Percentiles rank a stretch among this genome's conserved stretches.
These are phyloP conservation scores for Termitomyces sp. DNA, from an alignment of 768 basidiomycete species.

Conservation along the genomic window DNA sequence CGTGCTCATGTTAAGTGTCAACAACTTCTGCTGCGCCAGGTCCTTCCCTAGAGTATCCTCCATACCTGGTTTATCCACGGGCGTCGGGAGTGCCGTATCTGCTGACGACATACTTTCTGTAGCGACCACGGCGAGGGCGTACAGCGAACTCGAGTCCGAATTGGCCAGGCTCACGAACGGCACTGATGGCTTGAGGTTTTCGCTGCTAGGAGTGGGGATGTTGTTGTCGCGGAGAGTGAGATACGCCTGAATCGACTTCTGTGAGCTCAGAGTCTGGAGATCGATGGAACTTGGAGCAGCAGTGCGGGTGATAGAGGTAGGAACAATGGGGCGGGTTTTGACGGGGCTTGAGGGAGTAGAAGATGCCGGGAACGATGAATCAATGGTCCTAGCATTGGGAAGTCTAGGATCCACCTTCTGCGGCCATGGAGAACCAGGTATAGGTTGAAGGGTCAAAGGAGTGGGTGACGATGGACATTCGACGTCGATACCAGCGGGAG, in stretches of 20 bases:
- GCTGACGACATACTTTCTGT: constrained; percentile 23
- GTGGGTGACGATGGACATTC: constrained; percentile 10
- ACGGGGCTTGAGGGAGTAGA: constrained; percentile 7
- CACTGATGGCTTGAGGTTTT: constrained; percentile 21
- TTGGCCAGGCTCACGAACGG: constrained; percentile 22
- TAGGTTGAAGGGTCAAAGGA: constrained; percentile 9
- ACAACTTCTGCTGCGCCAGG: constrained; percentile 12
- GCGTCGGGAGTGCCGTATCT: constrained; percentile 28
- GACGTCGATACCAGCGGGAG: constrained; percentile 16
- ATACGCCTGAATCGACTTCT: constrained; percentile 25
- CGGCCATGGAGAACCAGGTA: constrained; percentile 11
- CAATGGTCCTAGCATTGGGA: neutral
- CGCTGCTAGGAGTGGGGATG: constrained; percentile 24
- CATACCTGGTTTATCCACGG: constrained; percentile 21
- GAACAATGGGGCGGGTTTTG: constrained; percentile 8
- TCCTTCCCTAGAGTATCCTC: constrained; percentile 11
- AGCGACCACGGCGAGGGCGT: constrained; percentile 21
- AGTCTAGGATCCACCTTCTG: neutral
- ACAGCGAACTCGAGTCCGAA: constrained; percentile 21
- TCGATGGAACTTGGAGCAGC: constrained; percentile 27
- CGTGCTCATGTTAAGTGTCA: constrained; percentile 15
- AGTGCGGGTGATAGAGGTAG: constrained; percentile 23
- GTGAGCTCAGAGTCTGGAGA: constrained; percentile 23
- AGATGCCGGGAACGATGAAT: constrained; percentile 5
- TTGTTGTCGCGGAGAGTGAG: constrained; percentile 25